Conservation (phyloP, 306 rosid species). For the Glycine tomentella region DNA sequence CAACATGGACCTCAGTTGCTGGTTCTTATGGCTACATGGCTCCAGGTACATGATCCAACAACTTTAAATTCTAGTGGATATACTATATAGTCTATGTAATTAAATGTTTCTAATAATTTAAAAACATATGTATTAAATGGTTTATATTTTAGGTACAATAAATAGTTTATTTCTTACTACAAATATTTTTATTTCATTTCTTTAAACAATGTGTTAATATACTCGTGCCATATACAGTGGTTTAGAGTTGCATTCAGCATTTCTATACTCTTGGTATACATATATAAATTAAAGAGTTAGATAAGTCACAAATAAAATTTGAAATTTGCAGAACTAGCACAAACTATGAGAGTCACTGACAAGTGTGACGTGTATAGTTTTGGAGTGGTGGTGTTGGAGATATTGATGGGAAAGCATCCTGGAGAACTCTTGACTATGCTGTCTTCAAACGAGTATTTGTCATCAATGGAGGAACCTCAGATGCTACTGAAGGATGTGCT, state of each 20-base stretch:
- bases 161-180: too few species aligned
- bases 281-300: neutral
- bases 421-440: constrained; percentile 55
- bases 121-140: too few species aligned
- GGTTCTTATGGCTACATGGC: constrained; percentile 91
- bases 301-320: neutral
- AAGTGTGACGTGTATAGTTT: constrained; percentile 75
- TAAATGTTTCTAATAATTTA: too few species aligned
- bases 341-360: constrained; percentile 63
- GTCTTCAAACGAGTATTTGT: constrained; percentile 32
- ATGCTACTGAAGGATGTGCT: constrained; percentile 61
- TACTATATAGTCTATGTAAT: too few species aligned
- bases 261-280: too few species aligned
- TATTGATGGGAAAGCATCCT: constrained; percentile 78
- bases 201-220: too few species aligned
- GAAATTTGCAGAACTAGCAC: constrained; percentile 67
- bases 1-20: constrained; percentile 68
- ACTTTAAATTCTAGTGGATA: too few species aligned
- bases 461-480: constrained; percentile 42
- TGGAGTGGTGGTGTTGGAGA: constrained; percentile 69
- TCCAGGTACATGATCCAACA: constrained; percentile 60
- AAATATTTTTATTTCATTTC: too few species aligned
- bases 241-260: too few species aligned
- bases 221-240: too few species aligned
- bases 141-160: too few species aligned